A percentile compares a stretch with the other conserved stretches of the same genome.
These are phyloP conservation scores for Leccinum subtestaceum DNA, from an alignment of 768 basidiomycete genomes.

Conservation along the genomic window DNA sequence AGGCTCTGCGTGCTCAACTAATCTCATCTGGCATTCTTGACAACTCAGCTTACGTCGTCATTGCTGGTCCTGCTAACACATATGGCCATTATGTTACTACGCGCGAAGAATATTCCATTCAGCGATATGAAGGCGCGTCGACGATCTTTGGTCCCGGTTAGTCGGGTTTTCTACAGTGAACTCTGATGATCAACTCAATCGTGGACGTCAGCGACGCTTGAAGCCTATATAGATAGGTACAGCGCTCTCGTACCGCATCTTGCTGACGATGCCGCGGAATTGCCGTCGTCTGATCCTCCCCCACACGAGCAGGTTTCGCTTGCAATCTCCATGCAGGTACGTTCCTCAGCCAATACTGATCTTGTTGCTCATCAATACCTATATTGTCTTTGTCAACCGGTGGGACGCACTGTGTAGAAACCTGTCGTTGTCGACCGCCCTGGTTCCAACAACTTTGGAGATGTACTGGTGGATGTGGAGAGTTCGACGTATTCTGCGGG, in stretches of 20 bases:
- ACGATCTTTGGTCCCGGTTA: slow-evolving; percentile 73
- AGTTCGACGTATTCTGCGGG: slow-evolving; percentile 50
- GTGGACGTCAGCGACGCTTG: slow-evolving; percentile 55
- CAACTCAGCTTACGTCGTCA: slow-evolving; percentile 68
- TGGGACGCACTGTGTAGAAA: slow-evolving; percentile 36
- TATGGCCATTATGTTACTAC: slow-evolving; percentile 76
- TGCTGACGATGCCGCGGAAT: slow-evolving; percentile 42
- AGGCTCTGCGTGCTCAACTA: slow-evolving; percentile 62
- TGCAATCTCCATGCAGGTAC: slow-evolving; percentile 67
- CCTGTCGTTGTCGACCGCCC: slow-evolving; percentile 60
- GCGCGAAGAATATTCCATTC: slow-evolving; percentile 67
- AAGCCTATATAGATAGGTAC: slow-evolving; percentile 79
- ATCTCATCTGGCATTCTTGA: slow-evolving; percentile 64
- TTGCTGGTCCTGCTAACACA: slow-evolving; percentile 80
- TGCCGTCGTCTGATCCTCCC: slow-evolving; percentile 60
- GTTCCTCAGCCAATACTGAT: background rate
- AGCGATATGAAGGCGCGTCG: slow-evolving; percentile 81
- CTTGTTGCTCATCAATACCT: background rate
- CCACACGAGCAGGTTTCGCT: slow-evolving; percentile 61
- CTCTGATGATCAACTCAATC: background rate
- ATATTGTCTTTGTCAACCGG: background rate
- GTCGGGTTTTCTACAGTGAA: slow-evolving; percentile 22
- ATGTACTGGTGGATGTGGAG: slow-evolving; percentile 54
- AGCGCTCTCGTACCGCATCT: slow-evolving; percentile 62
- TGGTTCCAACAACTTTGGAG: slow-evolving; percentile 58